Percentiles rank a stretch among this genome's conserved stretches.
phyloP scores from a whole-genome alignment of 306 rosid genomes.

The Herpetospermum pedunculosum region DNA sequence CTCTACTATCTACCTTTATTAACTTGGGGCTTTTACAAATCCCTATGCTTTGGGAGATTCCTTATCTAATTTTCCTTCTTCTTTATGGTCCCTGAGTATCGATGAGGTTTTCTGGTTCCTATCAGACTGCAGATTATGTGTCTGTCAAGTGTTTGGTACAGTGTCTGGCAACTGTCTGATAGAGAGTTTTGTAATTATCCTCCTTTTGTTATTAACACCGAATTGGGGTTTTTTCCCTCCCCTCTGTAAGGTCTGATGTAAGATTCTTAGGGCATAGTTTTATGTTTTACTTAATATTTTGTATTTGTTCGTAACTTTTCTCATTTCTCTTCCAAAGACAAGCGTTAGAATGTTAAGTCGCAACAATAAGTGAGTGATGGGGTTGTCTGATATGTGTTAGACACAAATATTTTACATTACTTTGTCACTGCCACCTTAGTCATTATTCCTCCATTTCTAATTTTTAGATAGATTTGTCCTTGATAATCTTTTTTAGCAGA shows the following conservation, averaged over 20 bases:
- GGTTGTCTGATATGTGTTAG: neutral
- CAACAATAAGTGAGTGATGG: neutral
- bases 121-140: neutral
- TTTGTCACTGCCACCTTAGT: neutral
- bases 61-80: neutral
- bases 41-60: neutral
- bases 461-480: neutral
- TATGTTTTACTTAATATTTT: neutral
- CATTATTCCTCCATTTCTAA: neutral
- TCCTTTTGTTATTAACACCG: neutral
- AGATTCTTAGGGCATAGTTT: neutral
- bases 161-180: neutral
- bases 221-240: neutral
- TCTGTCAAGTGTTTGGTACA: neutral
- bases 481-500: conserved; percentile 20
- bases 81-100: neutral
- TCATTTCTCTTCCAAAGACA: neutral
- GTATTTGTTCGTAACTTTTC: neutral
- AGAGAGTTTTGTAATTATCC: neutral
- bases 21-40: neutral
- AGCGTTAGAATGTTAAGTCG: neutral
- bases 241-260: neutral
- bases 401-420: neutral
- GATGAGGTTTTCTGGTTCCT: neutral
- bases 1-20: neutral